Evolutionary conservation across 805 yeast species (phyloP).

Genomic region (Zygoascus biomembranicola): DNA sequence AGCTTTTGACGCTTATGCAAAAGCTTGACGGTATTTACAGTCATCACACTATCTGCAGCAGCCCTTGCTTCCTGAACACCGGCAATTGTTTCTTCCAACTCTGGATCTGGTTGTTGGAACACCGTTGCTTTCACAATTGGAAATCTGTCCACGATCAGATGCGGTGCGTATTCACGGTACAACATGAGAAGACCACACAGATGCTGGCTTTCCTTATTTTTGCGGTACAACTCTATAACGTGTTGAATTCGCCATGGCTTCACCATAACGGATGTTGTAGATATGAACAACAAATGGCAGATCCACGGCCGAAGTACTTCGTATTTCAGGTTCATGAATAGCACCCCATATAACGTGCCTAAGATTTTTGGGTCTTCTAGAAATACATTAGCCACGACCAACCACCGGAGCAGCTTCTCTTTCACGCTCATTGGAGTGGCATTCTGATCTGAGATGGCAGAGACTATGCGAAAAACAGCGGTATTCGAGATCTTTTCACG

Average conservation of each 20-base stretch:
- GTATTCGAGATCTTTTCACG: conserved; percentile 19
- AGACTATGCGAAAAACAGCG: conserved; percentile 23
- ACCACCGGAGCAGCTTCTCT: conserved; percentile 16
- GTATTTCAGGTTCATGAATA: conserved; percentile 15
- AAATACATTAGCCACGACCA: conserved; percentile 11
- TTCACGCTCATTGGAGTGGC: conserved; percentile 5
- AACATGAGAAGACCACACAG: conserved; percentile 20
- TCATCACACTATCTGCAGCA: neutral
- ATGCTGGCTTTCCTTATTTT: conserved; percentile 16
- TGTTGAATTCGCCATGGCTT: conserved; percentile 19
- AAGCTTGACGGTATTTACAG: neutral
- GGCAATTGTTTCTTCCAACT: neutral
- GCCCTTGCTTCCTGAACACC: neutral
- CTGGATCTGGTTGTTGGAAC: conserved; percentile 26
- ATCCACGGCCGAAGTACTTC: conserved; percentile 15
- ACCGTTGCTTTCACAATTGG: conserved; percentile 21
- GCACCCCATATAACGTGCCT: conserved; percentile 11
- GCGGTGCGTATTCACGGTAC: conserved; percentile 20
- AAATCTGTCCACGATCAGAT: conserved; percentile 21
- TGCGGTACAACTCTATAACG: conserved; percentile 15
- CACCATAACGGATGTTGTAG: conserved; percentile 11
- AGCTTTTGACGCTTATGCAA: conserved; percentile 2
- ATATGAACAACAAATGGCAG: conserved; percentile 16
- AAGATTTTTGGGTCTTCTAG: conserved; percentile 14
- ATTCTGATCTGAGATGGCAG: conserved; percentile 9